Conservation (phyloP, 2,329 filamentous ascomycete genomes). For the Cladophialophora carrionii region DNA sequence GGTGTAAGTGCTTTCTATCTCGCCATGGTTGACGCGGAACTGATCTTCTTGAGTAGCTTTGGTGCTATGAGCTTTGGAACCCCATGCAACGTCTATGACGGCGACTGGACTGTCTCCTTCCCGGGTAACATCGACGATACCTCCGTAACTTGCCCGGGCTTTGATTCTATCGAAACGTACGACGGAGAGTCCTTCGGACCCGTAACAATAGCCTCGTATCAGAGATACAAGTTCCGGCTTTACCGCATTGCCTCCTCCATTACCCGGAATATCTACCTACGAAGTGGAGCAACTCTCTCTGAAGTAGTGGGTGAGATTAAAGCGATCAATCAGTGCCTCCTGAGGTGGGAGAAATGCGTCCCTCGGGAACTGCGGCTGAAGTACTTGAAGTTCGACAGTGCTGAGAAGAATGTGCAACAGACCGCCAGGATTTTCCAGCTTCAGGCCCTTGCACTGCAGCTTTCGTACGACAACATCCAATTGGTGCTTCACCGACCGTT, state of each 20-base stretch:
- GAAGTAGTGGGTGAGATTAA: constrained; percentile 26
- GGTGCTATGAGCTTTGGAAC: constrained; percentile 31
- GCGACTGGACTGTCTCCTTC: constrained; percentile 24
- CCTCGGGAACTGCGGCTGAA: constrained; percentile 28
- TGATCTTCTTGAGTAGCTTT: constrained; percentile 21
- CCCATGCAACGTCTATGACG: constrained; percentile 27
- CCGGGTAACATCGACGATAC: constrained; percentile 31
- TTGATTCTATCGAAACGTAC: constrained; percentile 23
- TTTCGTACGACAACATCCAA: constrained; percentile 51
- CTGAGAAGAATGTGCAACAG: constrained; percentile 7
- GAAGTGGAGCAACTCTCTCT: constrained; percentile 17
- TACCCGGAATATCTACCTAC: constrained; percentile 28
- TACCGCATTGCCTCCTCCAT: constrained; percentile 30
- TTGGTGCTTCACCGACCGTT: constrained; percentile 51
- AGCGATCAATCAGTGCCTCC: constrained; percentile 23
- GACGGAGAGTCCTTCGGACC: constrained; percentile 24
- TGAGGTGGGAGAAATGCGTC: constrained; percentile 28
- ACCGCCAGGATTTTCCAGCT: constrained; percentile 36
- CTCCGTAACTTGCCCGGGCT: constrained; percentile 23
- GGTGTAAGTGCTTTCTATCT: constrained; percentile 10
- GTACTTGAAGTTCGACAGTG: constrained; percentile 13
- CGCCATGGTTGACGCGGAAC: background rate
- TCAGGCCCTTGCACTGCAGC: constrained; percentile 48
- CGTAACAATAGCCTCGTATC: constrained; percentile 32
- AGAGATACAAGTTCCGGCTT: constrained; percentile 33